Percentiles rank a stretch among this genome's conserved stretches.
Conservation (phyloP, 345 rosid genomes). For the Citropsis articulata region DNA sequence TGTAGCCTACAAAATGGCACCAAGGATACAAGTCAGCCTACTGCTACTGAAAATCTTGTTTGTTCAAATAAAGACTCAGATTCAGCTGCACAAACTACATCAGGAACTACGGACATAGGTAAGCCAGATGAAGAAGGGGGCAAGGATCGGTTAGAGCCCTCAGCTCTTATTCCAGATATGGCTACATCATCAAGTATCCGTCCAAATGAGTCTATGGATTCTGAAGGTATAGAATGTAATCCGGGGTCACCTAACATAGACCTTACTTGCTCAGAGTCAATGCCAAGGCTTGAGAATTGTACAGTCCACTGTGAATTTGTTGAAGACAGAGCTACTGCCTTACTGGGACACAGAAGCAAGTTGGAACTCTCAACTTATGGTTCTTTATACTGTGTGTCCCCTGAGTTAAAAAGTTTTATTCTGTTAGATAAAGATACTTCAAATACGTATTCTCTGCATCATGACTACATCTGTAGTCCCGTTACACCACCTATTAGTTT, state of each 20-base stretch:
- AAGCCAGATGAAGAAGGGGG: constrained; percentile 43
- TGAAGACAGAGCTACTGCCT: constrained; percentile 30
- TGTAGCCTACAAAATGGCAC: constrained; percentile 29
- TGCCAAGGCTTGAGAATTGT: constrained; percentile 30
- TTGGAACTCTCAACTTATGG: constrained; percentile 48
- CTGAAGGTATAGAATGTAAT: constrained; percentile 49
- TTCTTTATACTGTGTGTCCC: constrained; percentile 53
- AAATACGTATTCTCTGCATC: constrained; percentile 29
- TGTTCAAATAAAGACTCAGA: constrained; percentile 43
- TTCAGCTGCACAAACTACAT: constrained; percentile 48
- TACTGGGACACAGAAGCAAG: constrained; percentile 21
- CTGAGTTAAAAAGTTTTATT: constrained; percentile 33
- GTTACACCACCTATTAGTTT: constrained; percentile 56
- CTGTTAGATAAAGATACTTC: constrained; percentile 36
- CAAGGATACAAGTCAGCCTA: constrained; percentile 27
- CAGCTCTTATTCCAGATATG: constrained; percentile 35
- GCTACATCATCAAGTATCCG: constrained; percentile 40
- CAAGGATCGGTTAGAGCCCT: constrained; percentile 42
- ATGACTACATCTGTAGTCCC: constrained; percentile 44
- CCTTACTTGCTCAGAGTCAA: constrained; percentile 37
- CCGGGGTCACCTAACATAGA: constrained; percentile 24
- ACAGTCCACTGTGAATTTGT: constrained; percentile 23
- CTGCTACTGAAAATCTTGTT: constrained; percentile 27
- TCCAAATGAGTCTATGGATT: constrained; percentile 44
- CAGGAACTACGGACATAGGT: constrained; percentile 40